These are phyloP conservation scores for Nigrospora sphaerica DNA, from an alignment of 2,329 filamentous ascomycete genomes.

Conservation along the genomic window DNA sequence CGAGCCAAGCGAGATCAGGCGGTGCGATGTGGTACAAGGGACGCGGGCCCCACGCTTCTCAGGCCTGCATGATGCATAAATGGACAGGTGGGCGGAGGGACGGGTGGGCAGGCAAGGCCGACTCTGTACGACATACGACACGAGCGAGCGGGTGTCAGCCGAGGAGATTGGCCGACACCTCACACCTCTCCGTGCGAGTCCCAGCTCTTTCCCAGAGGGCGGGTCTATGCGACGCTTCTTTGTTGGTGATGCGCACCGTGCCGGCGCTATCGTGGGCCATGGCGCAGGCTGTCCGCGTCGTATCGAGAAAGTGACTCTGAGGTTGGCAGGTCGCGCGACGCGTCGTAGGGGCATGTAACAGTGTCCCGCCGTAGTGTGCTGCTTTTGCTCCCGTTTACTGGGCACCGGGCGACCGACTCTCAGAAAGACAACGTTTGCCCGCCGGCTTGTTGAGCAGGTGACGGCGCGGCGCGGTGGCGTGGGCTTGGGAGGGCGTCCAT, in stretches of 20 bases:
- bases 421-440: no score
- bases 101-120: no score
- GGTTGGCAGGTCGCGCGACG: no score
- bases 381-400: no score
- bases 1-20: background rate
- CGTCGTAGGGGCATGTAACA: no score
- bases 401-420: no score
- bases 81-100: background rate
- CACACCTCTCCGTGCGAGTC: background rate
- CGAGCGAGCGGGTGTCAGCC: background rate
- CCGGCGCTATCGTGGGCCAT: background rate
- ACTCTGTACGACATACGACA: background rate
- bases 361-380: no score
- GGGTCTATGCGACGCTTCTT: background rate
- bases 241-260: background rate
- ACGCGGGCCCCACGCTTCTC: background rate
- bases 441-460: no score
- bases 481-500: no score
- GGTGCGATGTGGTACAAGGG: background rate
- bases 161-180: background rate
- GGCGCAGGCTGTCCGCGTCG: no score
- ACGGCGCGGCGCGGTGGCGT: no score
- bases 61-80: conserved; percentile 1
- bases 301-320: no score
- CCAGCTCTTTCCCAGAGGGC: background rate